Base-by-base conservation (phyloP, 1,139 yeast species). In the Geotrichum aggregatum region DNA sequence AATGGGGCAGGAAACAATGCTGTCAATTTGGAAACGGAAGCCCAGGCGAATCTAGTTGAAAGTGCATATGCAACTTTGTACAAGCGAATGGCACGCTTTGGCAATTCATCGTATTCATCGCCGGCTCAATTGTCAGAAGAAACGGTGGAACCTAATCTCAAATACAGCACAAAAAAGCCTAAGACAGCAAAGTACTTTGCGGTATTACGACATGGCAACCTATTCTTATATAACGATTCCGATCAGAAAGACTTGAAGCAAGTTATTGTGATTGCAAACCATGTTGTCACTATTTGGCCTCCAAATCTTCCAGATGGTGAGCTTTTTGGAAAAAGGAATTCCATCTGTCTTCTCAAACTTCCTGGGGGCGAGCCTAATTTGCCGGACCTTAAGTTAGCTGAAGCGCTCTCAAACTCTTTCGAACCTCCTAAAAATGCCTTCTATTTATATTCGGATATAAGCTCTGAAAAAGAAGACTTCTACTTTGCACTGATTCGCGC, bases 401-500 rank as follows among this genome's bases (percentile, higher is more conserved):
- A 57, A 8, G 44, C 52, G 35, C 56, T 66, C 18, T 44, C 61
- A 16, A 56, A 56, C 53, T 62, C 66, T 13, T 39, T 52, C 39
- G 22, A 56, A 1, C 70, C 76, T 1, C 82, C 87, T 0, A 78
- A 79, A 21, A 74, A 76, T 47, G 77, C 88, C 1, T 84, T 84
- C 61, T 92, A 78, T 68, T 69, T 91, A 1, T 87, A 88, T 66
- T 79, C 85, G 49, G 95, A 87, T 62, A 76, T 80, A 47, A 87
- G 88, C 58, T 77, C 77, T 49, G 91, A 84, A 45, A 91, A 92
- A 64, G 98, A 91, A 66, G 96, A 89, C 65, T 84, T 96, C 87
- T 91, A 91, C 66, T 88, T 88, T 68, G 82, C 87, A 1, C 72
- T 91, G 52, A 76, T 91, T n/a, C 73, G 83, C 54, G 92, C 94